Evolutionary conservation across 805 yeast species (phyloP), one percentile per base, ranked within the genome.

Genomic region (Candida nanaspora): DNA sequence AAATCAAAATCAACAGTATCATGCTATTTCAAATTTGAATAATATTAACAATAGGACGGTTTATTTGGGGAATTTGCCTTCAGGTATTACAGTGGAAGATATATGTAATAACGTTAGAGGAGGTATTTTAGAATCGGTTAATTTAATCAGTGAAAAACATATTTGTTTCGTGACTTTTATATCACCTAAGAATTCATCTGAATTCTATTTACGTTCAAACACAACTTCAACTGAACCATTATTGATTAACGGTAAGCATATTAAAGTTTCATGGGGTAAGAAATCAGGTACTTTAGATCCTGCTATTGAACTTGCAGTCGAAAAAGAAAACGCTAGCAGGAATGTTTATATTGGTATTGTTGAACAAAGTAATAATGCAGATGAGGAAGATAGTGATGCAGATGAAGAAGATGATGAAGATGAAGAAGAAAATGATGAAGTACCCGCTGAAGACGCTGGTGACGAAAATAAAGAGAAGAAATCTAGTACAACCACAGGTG

Each of bases 41-140:
- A 56, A 56, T 35, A 37, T 55, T 35, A 78, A 74, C 1, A 84
- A 83, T 54, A 66, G 94, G 55, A 78, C 89, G 1, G 74, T 84
- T 15, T 83, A 77, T 52, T 63, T 84, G 34, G 85, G 86, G 5
- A 80, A 79, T 47, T 63, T 84, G 37, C 82, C 80, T 45, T 74
- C 80, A 8, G 68, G 72, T 38, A 76, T 87, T 1, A 73, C 79
- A 6, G 71, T 75, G 2, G 91, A 82, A 55, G 89, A 84, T 62
- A 72, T 84, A 35, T 84, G 89, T 50, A 84, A 84, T 53, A 77
- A 75, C 35, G 80, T 83, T 23, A 69, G 89, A 50, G 91, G 91
- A 33, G 94, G 94, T n/a, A 61, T 78, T 16, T 66, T 84, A 33
- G 88, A 84, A 53, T 58, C 63, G 9, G 69, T 84, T 36, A 33